phyloP scores from a whole-genome alignment of 2,329 filamentous ascomycete genomes.

The Trichoderma brevicompactum region DNA sequence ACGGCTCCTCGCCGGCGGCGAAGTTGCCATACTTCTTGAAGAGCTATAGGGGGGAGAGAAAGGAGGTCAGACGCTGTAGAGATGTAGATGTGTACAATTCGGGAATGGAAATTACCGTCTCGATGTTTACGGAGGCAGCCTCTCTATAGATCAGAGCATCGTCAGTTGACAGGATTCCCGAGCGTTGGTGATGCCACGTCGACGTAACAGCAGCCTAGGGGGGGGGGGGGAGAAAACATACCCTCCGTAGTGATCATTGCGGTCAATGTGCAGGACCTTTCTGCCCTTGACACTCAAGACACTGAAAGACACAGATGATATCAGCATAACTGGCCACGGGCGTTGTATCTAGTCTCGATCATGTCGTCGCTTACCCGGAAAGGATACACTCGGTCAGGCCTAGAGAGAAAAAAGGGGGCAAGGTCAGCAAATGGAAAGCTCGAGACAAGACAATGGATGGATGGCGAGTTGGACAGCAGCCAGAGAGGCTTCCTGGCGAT shows the following conservation, averaged over 20 bases:
- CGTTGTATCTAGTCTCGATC: background rate
- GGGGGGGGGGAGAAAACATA: constrained; percentile 52
- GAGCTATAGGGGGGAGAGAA: constrained; percentile 60
- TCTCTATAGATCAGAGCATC: constrained; percentile 58
- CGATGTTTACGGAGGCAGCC: constrained; percentile 94
- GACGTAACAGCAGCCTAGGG: background rate
- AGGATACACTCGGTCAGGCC: constrained; percentile 99
- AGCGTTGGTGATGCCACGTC: constrained; percentile 2
- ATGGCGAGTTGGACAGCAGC: background rate
- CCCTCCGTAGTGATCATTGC: constrained; percentile 98
- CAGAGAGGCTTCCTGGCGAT: background rate
- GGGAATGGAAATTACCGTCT: constrained; percentile 65
- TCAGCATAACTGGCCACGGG: constrained; percentile 40
- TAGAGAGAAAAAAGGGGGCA: constrained; percentile 44
- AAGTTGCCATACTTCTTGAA: constrained; percentile 97
- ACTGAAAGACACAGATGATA: constrained; percentile 44
- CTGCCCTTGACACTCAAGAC: constrained; percentile 98
- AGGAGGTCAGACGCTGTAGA: constrained; percentile 31
- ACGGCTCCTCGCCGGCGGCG: constrained; percentile 78
- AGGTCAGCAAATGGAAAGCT: constrained; percentile 1
- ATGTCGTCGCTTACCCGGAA: constrained; percentile 71
- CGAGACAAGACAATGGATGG: background rate
- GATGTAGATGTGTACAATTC: background rate
- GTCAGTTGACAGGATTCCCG: constrained; percentile 34
- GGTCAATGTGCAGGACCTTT: constrained; percentile 98